Base-by-base conservation (phyloP, 2,329 filamentous ascomycete genomes). In the Byssoonygena ceratinophila region DNA sequence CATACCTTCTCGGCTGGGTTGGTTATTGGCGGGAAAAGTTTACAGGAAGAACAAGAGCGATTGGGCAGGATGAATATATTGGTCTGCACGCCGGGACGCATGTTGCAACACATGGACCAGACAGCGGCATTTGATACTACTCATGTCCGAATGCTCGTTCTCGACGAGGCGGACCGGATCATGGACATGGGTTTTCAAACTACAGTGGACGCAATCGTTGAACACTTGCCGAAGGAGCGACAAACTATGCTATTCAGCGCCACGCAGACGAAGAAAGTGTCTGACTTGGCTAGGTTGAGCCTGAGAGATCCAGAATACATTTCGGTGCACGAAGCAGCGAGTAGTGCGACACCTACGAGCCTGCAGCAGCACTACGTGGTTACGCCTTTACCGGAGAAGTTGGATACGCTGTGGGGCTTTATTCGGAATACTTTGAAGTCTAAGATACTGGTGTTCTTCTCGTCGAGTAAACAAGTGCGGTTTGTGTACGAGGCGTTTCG, bases 161-260 rank as follows among this genome's bases (percentile, higher is more conserved):
- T 98, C 53, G 92, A 98, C 62, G 92, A 98, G 68, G 92, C 92
- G 2, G 92, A 98, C 68, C 81, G 92, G 36, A 96, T 96, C 63
- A 82, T 98, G 78, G 92, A 98, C 64, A 92, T 97, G 88, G 92
- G 92, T 4, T 98, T 98, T 67, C 84, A 94, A 68, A 75, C 77
- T 4, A 87, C 87, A 1, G 83, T 98, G 2, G 92, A 98, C 69
- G 92, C 92, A 0, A 85, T 98, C 47, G 72, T 98, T 25, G 89
- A 94, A 56, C 94, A 97, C 65, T 75, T 98, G 1, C 92, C 92
- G 0, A 83, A 81, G 61, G 74, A 84, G 25, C 78, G 92, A 56
- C 92, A 98, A 70, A 98, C 92, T 0, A 76, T 98, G 64, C 80
- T 98, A 8, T 98, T 97, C 74, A 94, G 87, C 64, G 92, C 92